Percentiles rank a stretch among this genome's conserved stretches.
Evolutionary conservation across 257 asterid genomes (phyloP).

Genomic region (Solanum chaucha): DNA sequence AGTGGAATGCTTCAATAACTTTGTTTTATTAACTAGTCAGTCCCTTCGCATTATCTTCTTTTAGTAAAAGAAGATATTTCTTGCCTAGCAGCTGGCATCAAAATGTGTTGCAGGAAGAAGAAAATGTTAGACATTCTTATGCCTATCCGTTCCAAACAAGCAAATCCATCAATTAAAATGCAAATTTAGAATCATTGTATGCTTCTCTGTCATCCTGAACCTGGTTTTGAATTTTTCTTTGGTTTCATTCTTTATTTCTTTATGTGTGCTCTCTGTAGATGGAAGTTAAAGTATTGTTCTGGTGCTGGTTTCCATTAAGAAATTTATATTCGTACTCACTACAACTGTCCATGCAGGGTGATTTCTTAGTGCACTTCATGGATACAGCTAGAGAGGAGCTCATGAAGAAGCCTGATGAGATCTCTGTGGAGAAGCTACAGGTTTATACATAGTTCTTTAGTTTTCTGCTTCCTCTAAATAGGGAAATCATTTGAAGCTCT

Average conservation of each 20-base stretch:
- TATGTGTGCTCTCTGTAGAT: background rate
- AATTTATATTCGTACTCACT: background rate
- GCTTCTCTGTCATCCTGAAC: background rate
- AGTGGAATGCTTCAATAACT: background rate
- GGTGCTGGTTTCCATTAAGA: background rate
- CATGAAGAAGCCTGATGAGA: slow-evolving; percentile 82
- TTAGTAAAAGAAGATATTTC: background rate
- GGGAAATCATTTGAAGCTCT: background rate
- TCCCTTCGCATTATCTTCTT: background rate
- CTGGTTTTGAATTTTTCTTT: background rate
- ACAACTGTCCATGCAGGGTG: slow-evolving; percentile 62
- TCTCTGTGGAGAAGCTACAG: slow-evolving; percentile 92
- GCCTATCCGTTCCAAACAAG: background rate
- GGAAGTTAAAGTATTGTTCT: background rate
- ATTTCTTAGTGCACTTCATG: slow-evolving; percentile 95
- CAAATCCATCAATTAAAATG: background rate
- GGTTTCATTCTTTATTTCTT: slow-evolving; percentile 5
- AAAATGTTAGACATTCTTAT: background rate
- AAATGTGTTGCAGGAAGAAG: background rate
- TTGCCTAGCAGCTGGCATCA: background rate
- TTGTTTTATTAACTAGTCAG: background rate
- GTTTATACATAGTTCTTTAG: slow-evolving; percentile 21
- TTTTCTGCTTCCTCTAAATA: background rate
- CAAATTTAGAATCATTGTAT: background rate
- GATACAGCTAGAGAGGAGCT: slow-evolving; percentile 96